Evolutionary conservation across 202 grass and related monocot genomes (phyloP).

Genomic region (Sporobolus alterniflorus): DNA sequence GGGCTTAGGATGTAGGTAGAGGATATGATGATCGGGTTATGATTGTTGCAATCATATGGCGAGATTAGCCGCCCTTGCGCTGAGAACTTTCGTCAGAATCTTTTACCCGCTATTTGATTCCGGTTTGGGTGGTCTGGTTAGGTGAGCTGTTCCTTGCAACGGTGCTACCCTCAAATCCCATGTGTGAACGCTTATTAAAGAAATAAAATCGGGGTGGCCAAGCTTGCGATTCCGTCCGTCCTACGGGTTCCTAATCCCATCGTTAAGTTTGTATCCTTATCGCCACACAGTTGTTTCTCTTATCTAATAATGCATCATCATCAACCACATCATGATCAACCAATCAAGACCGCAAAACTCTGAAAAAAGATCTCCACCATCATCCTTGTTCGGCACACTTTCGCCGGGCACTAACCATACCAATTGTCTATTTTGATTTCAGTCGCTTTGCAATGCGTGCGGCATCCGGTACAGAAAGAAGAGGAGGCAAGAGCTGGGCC

Average conservation of each 20-base stretch:
- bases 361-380: background rate
- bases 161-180: conserved; percentile 44
- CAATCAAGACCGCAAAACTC: background rate
- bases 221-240: background rate
- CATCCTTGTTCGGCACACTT: background rate
- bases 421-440: background rate
- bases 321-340: background rate
- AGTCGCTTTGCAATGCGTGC: conserved; percentile 95
- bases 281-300: conserved; percentile 16
- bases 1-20: background rate
- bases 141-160: conserved; percentile 59
- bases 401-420: background rate
- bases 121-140: conserved; percentile 46
- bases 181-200: conserved; percentile 30
- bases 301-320: background rate
- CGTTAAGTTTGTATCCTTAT: conserved; percentile 34
- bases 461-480: conserved; percentile 96
- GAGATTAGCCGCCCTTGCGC: conserved; percentile 24
- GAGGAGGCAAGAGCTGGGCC: conserved; percentile 69
- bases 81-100: conserved; percentile 15
- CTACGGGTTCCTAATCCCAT: conserved; percentile 18
- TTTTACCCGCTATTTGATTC: conserved; percentile 39
- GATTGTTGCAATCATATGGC: conserved; percentile 28
- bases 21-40: background rate
- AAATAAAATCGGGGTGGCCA: background rate